Evolutionary conservation across 2,329 filamentous ascomycete genomes (phyloP).

Genomic region (Arthrobotrys pseudoclavata): DNA sequence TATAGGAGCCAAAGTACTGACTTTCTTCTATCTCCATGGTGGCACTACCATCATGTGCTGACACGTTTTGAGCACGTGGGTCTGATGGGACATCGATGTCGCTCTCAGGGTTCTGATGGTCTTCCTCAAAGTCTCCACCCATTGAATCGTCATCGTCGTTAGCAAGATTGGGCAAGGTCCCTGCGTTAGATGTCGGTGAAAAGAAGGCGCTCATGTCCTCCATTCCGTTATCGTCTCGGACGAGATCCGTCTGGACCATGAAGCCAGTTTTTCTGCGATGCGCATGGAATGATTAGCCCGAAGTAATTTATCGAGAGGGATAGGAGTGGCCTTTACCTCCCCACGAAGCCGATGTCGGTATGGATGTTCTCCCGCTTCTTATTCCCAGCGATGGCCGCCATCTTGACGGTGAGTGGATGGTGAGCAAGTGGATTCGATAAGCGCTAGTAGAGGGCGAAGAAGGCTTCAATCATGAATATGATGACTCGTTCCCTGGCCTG

Average conservation of each 20-base stretch:
- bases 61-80: constrained; percentile 40
- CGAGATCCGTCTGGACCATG: constrained; percentile 76
- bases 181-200: constrained; percentile 73
- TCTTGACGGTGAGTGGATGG: constrained; percentile 8
- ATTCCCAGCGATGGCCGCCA: constrained; percentile 22
- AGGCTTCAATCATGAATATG: not conserved
- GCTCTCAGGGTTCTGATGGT: constrained; percentile 11
- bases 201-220: constrained; percentile 88
- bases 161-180: constrained; percentile 61
- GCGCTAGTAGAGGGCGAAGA: not conserved
- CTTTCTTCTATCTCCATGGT: constrained; percentile 75
- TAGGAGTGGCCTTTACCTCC: constrained; percentile 29
- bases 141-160: constrained; percentile 14
- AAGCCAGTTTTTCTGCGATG: constrained; percentile 86
- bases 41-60: constrained; percentile 27
- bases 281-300: not conserved
- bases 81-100: constrained; percentile 26
- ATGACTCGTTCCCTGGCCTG: not conserved
- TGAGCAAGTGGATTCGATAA: not conserved
- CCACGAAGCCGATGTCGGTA: constrained; percentile 55
- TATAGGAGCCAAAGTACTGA: constrained; percentile 64
- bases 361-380: constrained; percentile 56
- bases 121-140: constrained; percentile 8
- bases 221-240: constrained; percentile 91
- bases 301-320: not conserved